Base-by-base conservation (phyloP, 768 basidiomycete genomes). In the Gymnopilus junonius region DNA sequence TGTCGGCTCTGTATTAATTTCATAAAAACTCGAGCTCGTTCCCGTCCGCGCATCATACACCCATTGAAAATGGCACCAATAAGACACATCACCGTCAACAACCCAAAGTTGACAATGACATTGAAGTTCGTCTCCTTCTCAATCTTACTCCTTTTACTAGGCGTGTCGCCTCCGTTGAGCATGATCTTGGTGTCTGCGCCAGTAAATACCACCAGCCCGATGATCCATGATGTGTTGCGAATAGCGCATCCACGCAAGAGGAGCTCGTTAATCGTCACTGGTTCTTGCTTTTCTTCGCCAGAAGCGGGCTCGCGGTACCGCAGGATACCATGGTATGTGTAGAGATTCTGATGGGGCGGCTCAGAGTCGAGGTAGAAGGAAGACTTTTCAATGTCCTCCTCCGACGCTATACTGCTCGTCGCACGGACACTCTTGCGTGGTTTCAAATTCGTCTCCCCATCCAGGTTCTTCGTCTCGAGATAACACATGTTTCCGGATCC, bases 101-200 rank as follows among this genome's bases (percentile, higher is more conserved):
- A 76, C 43, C 83, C 76, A 72, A 98, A 98, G 76, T 98, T 99
- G 79, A 97, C 92, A 55, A 96, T 79, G 66, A 98, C 97, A 71
- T 98, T 99, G 82, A 95, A 97, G 76, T 97, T 99, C 8, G 97
- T 99, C 82, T 99, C 97, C 79, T 88, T 92, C 80, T 98, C 95
- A 72, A 99, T 98, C 83, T 96, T 99, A 71, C 91, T 93, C 62
- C 94, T 90, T 72, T 99, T 99, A n/a, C 92, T 94, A 1, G 96
- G 95, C 1, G 95, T 98, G 14, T 89, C 90, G 20, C 96, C 95
- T 34, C 93, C 93, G 67, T 96, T 96, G 62, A 94, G 77, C 86
- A 94, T 92, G 69, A 95, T 95, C 83, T 93, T 94, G 40, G 93
- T 92, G 76, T 98, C 96, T 1, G 87, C 85, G 39, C 96, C 96